These are phyloP conservation scores for Lavandula angustifolia DNA, from an alignment of 257 asterid genomes.

Conservation along the genomic window DNA sequence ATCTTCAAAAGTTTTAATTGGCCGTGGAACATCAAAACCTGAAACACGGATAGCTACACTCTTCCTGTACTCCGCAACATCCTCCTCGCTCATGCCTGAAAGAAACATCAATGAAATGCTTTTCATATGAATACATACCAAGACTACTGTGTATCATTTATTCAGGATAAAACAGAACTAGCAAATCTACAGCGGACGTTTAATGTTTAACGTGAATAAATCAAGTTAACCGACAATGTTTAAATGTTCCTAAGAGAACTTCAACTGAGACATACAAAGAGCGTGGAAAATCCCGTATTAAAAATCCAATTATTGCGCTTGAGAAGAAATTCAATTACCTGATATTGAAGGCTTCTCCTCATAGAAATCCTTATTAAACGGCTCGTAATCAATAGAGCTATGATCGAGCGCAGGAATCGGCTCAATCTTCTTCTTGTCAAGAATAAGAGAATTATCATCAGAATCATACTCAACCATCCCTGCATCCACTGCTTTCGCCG, in stretches of 20 bases:
- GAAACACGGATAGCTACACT: conserved; percentile 86
- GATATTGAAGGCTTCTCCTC: conserved; percentile 92
- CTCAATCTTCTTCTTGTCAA: conserved; percentile 89
- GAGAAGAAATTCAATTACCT: conserved; percentile 46
- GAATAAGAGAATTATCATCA: conserved; percentile 83
- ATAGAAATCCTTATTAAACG: conserved; percentile 87
- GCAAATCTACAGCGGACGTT: background rate
- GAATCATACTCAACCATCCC: conserved; percentile 89
- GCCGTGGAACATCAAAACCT: conserved; percentile 94
- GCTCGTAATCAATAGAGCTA: conserved; percentile 67
- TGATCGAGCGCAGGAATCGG: conserved; percentile 88
- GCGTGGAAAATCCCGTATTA: background rate
- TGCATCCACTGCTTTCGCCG: conserved; percentile 96
- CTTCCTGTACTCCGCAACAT: conserved; percentile 67
- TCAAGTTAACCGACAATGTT: background rate
- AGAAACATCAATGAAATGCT: conserved; percentile 23
- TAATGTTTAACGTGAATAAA: too few relatives aligned
- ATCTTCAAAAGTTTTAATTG: conserved; percentile 78
- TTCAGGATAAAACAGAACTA: background rate
- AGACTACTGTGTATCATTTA: background rate
- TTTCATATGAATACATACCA: background rate
- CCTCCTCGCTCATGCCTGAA: conserved; percentile 82
- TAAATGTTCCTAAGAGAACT: conserved; percentile 2
- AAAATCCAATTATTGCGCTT: too few relatives aligned
- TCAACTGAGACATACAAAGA: background rate